Percentiles rank a stretch among this genome's conserved stretches.
phyloP scores from a whole-genome alignment of 2,329 filamentous ascomycete genomes.

The Arthroderma sp. region DNA sequence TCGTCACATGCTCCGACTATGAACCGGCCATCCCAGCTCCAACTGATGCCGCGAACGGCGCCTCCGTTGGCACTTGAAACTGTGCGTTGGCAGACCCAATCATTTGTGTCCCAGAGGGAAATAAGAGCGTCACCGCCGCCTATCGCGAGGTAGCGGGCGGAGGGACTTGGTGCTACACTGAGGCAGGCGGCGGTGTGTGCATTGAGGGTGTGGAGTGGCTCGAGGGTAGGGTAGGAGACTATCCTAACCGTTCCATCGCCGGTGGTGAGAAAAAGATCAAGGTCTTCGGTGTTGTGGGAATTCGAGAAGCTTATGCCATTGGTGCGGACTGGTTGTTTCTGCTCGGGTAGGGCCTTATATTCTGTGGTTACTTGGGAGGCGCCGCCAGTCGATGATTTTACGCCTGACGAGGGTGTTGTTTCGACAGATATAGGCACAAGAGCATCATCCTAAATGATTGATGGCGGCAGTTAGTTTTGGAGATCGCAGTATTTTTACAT shows the following conservation, averaged over 20 bases:
- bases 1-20: constrained; percentile 37
- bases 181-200: constrained; percentile 38
- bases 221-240: constrained; percentile 34
- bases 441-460: constrained; percentile 30
- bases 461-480: not conserved
- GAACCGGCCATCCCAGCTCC: constrained; percentile 38
- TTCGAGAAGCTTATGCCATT: constrained; percentile 37
- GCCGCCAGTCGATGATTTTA: constrained; percentile 1
- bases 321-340: constrained; percentile 34
- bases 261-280: constrained; percentile 35
- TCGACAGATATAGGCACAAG: constrained; percentile 33
- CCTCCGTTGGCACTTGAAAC: constrained; percentile 33
- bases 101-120: constrained; percentile 38
- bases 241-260: constrained; percentile 38
- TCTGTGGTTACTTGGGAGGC: constrained; percentile 14
- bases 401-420: constrained; percentile 12
- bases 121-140: constrained; percentile 38
- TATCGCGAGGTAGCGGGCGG: constrained; percentile 35
- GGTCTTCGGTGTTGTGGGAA: constrained; percentile 22
- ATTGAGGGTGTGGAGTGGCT: constrained; percentile 31
- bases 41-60: constrained; percentile 34
- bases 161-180: constrained; percentile 33
- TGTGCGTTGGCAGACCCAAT: constrained; percentile 38
- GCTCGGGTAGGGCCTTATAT: constrained; percentile 28
- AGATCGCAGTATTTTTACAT: constrained; percentile 1